These are phyloP conservation scores for Suhomyces guaymorum DNA, from an alignment of 1,139 yeast genomes.

Conservation along the genomic window DNA sequence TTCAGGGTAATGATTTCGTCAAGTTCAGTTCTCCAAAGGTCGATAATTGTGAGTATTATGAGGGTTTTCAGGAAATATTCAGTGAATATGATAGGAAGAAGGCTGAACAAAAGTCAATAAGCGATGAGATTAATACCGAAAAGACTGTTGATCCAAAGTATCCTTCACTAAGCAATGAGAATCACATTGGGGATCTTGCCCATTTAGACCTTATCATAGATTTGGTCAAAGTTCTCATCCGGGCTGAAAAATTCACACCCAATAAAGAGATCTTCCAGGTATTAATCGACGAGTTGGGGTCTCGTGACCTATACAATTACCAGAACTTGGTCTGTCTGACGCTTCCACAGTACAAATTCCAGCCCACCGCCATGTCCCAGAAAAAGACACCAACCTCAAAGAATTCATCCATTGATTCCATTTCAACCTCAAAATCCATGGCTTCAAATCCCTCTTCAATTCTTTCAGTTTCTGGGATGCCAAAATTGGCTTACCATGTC, in stretches of 20 bases:
- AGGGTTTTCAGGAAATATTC: slow-evolving; percentile 20
- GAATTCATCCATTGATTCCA: too few species aligned
- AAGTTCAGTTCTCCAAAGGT: slow-evolving; percentile 19
- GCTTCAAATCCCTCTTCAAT: too few species aligned
- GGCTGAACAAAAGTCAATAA: too few species aligned
- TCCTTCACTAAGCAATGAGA: too few species aligned
- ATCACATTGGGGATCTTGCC: slow-evolving; percentile 1
- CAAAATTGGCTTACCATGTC: slow-evolving; percentile 23
- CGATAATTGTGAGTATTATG: slow-evolving; percentile 24
- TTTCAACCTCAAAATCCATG: too few species aligned
- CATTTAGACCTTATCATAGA: slow-evolving; percentile 28
- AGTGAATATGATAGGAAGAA: slow-evolving; percentile 12
- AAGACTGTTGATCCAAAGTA: too few species aligned
- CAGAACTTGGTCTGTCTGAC: slow-evolving; percentile 31
- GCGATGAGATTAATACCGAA: too few species aligned
- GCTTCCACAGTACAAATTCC: slow-evolving; percentile 27
- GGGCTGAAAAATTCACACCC: slow-evolving; percentile 25
- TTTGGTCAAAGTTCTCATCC: slow-evolving; percentile 22
- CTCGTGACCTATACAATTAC: slow-evolving; percentile 23
- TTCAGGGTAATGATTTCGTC: slow-evolving; percentile 19
- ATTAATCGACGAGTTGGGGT: slow-evolving; percentile 30
- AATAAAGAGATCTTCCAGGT: slow-evolving; percentile 24
- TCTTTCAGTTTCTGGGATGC: slow-evolving; percentile 4
- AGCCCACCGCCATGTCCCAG: too few species aligned
- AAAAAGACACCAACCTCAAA: too few species aligned